Conservation (phyloP, 148 eudicot species). For the Diospyros lotus region DNA sequence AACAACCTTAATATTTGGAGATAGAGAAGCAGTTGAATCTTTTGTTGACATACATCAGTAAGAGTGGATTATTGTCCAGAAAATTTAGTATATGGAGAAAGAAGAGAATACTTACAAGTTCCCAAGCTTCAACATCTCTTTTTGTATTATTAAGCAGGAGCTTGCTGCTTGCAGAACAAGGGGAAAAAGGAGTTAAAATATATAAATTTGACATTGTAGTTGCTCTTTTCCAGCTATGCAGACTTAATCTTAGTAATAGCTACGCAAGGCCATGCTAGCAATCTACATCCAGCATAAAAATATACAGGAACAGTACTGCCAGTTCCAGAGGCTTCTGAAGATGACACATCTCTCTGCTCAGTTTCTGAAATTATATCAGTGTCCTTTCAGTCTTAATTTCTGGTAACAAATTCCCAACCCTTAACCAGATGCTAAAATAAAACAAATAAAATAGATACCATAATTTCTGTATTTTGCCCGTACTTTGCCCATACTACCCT, state of each 20-base stretch:
- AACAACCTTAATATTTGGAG: neutral
- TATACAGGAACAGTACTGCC: too few species aligned
- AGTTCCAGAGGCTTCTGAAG: too few species aligned
- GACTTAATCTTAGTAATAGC: neutral
- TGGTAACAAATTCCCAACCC: too few species aligned
- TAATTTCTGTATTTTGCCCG: too few species aligned
- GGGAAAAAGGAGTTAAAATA: neutral
- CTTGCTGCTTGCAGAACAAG: conserved; percentile 42
- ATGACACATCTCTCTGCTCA: too few species aligned
- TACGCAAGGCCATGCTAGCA: too few species aligned
- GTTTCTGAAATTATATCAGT: too few species aligned
- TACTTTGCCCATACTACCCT: too few species aligned
- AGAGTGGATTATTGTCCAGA: neutral
- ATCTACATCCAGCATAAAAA: too few species aligned
- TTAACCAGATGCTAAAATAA: too few species aligned
- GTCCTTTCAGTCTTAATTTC: too few species aligned
- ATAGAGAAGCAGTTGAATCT: neutral
- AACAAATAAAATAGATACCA: too few species aligned
- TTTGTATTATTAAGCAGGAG: conserved; percentile 33
- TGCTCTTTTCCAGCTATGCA: neutral
- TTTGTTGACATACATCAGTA: neutral
- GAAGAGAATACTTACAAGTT: conserved; percentile 51
- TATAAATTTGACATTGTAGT: neutral
- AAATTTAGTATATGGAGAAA: neutral
- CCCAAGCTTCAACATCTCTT: conserved; percentile 74